Evolutionary conservation across 768 basidiomycete genomes (phyloP).

Genomic region (Clathrus columnatus): DNA sequence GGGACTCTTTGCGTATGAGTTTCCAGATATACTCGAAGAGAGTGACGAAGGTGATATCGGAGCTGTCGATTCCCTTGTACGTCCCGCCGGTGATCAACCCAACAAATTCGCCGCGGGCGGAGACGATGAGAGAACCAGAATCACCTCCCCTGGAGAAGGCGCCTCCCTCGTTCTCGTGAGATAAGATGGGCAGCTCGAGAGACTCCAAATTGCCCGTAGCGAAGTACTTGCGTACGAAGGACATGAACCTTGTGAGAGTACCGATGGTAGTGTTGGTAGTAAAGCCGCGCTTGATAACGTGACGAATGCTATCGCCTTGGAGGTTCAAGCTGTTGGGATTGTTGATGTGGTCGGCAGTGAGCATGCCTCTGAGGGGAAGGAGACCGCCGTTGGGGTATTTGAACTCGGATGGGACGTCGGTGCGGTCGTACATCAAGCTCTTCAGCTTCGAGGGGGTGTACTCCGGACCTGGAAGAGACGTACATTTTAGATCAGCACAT

Average conservation of each 20-base stretch:
- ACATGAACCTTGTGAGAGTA: constrained; percentile 16
- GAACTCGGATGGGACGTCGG: constrained; percentile 20
- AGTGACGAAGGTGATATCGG: constrained; percentile 21
- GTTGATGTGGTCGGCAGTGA: constrained; percentile 16
- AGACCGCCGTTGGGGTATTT: constrained; percentile 21
- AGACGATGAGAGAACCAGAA: constrained; percentile 19
- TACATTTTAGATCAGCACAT: constrained; percentile 12
- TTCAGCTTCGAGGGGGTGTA: constrained; percentile 10
- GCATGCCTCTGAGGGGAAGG: constrained; percentile 17
- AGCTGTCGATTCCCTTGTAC: constrained; percentile 15
- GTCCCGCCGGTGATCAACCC: constrained; percentile 17
- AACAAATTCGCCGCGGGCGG: constrained; percentile 15
- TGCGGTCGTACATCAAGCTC: constrained; percentile 14
- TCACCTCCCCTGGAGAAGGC: constrained; percentile 21
- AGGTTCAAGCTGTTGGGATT: constrained; percentile 16
- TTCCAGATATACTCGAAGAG: constrained; percentile 19
- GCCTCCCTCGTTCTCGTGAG: constrained; percentile 16
- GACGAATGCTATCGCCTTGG: constrained; percentile 18
- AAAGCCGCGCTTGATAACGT: constrained; percentile 19
- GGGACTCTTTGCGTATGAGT: constrained; percentile 18
- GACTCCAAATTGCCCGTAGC: constrained; percentile 15
- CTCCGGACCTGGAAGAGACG: constrained; percentile 15
- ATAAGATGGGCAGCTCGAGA: constrained; percentile 16
- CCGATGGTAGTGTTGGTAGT: constrained; percentile 20
- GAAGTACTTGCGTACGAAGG: constrained; percentile 17